Percentiles rank a stretch among this genome's conserved stretches.
Conservation (phyloP, 163 green algal genomes). For the Chloromonas sp. region DNA sequence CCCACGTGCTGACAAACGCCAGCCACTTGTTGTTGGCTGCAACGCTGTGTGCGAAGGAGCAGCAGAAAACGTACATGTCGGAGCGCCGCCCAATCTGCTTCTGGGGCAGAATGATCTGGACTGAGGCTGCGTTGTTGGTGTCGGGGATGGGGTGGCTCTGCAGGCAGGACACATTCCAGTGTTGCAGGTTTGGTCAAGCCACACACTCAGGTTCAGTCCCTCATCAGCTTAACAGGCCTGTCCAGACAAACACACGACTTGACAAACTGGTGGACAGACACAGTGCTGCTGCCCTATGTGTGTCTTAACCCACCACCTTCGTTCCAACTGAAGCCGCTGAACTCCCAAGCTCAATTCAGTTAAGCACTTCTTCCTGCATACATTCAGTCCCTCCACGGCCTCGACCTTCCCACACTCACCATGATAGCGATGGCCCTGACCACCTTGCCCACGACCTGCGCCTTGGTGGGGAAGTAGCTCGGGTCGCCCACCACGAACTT, state of each 20-base stretch:
- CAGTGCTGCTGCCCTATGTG: no score
- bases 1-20: constrained; percentile 92
- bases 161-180: neutral
- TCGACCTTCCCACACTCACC: constrained; percentile 13
- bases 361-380: no score
- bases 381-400: no score
- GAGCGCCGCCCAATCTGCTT: constrained; percentile 81
- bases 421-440: constrained; percentile 93
- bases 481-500: constrained; percentile 89
- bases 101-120: constrained; percentile 97
- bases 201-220: no score
- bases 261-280: no score
- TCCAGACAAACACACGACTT: no score
- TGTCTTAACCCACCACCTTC: no score
- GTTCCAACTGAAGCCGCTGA: no score
- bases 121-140: constrained; percentile 81
- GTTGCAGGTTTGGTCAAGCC: no score
- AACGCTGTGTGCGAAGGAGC: constrained; percentile 69
- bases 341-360: no score
- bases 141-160: constrained; percentile 91
- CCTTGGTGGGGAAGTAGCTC: constrained; percentile 87
- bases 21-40: constrained; percentile 59
- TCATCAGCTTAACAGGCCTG: no score
- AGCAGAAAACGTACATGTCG: constrained; percentile 99
- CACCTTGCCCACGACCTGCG: constrained; percentile 58